Evolutionary conservation across 805 yeast genomes (phyloP).

Genomic region (Cyberlindnera americana): DNA sequence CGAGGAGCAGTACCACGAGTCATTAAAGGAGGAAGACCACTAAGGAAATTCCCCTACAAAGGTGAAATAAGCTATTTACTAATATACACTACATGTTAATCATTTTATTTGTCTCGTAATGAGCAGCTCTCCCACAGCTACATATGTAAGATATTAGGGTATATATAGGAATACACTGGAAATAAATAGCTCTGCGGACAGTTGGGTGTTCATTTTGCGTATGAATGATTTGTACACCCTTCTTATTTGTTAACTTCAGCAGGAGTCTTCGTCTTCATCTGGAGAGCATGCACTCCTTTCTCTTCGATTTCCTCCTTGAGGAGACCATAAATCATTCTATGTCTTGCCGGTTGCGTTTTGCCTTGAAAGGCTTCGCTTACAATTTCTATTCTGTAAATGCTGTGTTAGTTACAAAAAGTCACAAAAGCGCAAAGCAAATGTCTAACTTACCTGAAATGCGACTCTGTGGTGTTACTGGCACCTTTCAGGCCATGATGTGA

Average conservation of each 20-base stretch:
- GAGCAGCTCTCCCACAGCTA: too few species aligned
- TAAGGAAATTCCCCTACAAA: too few species aligned
- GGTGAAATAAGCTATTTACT: too few species aligned
- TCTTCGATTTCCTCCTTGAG: conserved; percentile 68
- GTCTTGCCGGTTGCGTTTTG: conserved; percentile 66
- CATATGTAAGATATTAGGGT: too few species aligned
- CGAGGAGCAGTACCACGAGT: conserved; percentile 41
- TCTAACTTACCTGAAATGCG: conserved; percentile 53
- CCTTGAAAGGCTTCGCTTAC: conserved; percentile 70
- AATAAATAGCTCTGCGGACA: too few species aligned
- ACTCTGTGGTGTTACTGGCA: conserved; percentile 67
- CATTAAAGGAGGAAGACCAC: conserved; percentile 22
- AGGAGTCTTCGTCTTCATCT: conserved; percentile 75
- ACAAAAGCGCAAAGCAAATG: background rate
- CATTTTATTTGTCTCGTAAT: too few species aligned
- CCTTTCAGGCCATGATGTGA: conserved; percentile 82
- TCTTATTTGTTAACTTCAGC: conserved; percentile 39
- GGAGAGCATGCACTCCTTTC: conserved; percentile 84
- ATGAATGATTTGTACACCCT: too few species aligned
- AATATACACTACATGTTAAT: too few species aligned
- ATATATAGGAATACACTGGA: too few species aligned
- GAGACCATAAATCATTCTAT: conserved; percentile 65
- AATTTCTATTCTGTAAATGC: conserved; percentile 47
- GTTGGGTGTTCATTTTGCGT: too few species aligned
- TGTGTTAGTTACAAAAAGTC: conserved; percentile 2